Base-by-base conservation (phyloP, 1,139 yeast species). In the Martiniozyma asiatica region DNA sequence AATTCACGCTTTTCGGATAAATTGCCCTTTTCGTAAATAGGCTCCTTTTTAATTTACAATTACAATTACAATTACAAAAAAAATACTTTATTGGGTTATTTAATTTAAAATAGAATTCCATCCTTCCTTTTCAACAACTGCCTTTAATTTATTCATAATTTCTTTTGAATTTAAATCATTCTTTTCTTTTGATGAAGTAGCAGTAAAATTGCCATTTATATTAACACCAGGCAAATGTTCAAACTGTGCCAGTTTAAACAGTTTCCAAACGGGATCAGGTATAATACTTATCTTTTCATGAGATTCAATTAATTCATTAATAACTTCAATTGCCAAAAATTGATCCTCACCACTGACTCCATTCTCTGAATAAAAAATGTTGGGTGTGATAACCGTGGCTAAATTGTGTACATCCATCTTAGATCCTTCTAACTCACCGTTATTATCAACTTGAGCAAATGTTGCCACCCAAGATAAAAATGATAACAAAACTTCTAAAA, bases 391-490 rank as follows among this genome's bases (percentile, higher is more conserved):
- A 5, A 92, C 99, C 0, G 98, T 89, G 1, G 98, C 94, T 38
- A 92, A 63, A 51, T 92, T 92, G 50, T 87, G 94, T 21, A 80
- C 71, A 51, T 89, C 97, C 99, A 92, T 92, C 58, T 87, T 89
- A 6, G 96, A 85, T 43, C 76, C 82, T 44, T 78, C 84, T 45
- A 79, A 92, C 0, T 97, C 97, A 16, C 71, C 70, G 42, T 77
- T 82, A 45, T 79, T 84, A 45, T 79, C 92, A 38, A 80, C 71
- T 43, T 82, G 89, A 1, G 97, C 81, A 57, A 92, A 92, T 5
- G 97, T 82, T 0, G 97, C 87, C 2, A 87, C 93, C 97, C 98
- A 89, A 53, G 77, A 77, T 52, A 92, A 70, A 53, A 92, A 92
- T 40, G 77, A 76, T 22, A 87, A 63, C 31, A 92, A 59, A 5